Evolutionary conservation across 139 green algal species (phyloP).

Genomic region (Volvox africanus): DNA sequence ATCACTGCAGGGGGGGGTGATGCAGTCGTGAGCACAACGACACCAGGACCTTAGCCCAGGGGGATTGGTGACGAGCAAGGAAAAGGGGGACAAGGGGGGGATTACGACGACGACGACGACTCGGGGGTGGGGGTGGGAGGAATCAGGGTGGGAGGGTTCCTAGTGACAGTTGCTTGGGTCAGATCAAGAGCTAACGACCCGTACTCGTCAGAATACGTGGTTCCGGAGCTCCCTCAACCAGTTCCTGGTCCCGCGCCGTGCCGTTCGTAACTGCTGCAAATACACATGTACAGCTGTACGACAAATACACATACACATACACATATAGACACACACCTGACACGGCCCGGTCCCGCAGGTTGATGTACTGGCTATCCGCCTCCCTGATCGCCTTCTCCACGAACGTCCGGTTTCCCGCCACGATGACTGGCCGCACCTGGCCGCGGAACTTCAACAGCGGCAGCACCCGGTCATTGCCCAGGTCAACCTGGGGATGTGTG

Average conservation of each 20-base stretch:
- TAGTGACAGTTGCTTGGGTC: too few species aligned
- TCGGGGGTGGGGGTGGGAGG: background rate
- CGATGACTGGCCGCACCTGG: slow-evolving; percentile 80
- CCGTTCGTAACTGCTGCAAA: too few species aligned
- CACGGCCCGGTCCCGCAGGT: slow-evolving; percentile 84
- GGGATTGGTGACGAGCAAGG: background rate
- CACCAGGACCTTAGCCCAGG: too few species aligned
- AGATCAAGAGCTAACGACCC: too few species aligned
- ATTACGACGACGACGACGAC: background rate
- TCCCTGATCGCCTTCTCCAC: slow-evolving; percentile 69
- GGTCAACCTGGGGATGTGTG: slow-evolving; percentile 64
- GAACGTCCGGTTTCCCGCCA: slow-evolving; percentile 77
- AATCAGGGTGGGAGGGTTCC: background rate
- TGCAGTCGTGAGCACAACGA: too few species aligned
- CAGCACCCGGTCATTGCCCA: slow-evolving; percentile 66
- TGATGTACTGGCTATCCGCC: slow-evolving; percentile 64
- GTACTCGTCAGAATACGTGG: too few species aligned
- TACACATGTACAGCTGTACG: background rate
- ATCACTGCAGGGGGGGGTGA: slow-evolving; percentile 58
- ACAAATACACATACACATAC: too few species aligned
- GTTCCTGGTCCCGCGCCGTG: too few species aligned
- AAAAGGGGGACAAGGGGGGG: background rate
- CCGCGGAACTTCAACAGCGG: slow-evolving; percentile 86
- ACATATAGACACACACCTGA: slow-evolving; percentile 52
- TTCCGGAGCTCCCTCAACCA: too few species aligned